Base-by-base conservation (phyloP, 805 yeast genomes). In the Brettanomyces anomalus region DNA sequence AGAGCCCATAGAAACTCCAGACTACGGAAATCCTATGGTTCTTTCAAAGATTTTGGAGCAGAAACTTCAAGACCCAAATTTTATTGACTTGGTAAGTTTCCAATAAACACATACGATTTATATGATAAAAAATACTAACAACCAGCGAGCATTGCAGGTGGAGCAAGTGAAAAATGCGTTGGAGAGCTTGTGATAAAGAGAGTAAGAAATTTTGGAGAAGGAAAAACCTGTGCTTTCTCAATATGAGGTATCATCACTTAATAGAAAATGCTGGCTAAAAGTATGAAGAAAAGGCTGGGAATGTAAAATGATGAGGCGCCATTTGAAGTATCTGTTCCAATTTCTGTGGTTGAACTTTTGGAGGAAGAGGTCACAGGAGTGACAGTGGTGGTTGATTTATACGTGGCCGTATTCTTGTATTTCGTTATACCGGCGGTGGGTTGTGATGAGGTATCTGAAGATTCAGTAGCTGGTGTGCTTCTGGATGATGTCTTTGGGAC, bases 11-110 rank as follows among this genome's bases (percentile, higher is more conserved):
- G 35, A 33, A 33, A 15, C 13, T 17, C 18, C 35, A 8, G 35
- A 33, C 19, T 16, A 33, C 13, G 35, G 35, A 33, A 24, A 24
- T 24, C 28, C 28, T 11, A 24, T 11, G 10, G 10, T 11, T 24
- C 28, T 24, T 24, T 7, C 28, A 24, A 24, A 24, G 10, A 24
- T 24, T 11, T 24, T 24, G 28, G 28, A 24, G 28, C 6, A 24
- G 10, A 24, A 24, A 11, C 28, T 24, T 8, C 18, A 33, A 14
- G 35, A 33, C 13, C 18, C 35, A 7, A 40, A 44, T 16, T 52
- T 52, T 43, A 44, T 43, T 32, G 40, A 42, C 8, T 33, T 52
- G 42, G 38, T 36, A 36, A 36, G 38, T 36, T 14, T 18, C 15
- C 8, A 8, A 18, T 10, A 16, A 17, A 19, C 20, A 19, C 7